phyloP scores from a whole-genome alignment of 148 eudicot species.

The Silene conica region DNA sequence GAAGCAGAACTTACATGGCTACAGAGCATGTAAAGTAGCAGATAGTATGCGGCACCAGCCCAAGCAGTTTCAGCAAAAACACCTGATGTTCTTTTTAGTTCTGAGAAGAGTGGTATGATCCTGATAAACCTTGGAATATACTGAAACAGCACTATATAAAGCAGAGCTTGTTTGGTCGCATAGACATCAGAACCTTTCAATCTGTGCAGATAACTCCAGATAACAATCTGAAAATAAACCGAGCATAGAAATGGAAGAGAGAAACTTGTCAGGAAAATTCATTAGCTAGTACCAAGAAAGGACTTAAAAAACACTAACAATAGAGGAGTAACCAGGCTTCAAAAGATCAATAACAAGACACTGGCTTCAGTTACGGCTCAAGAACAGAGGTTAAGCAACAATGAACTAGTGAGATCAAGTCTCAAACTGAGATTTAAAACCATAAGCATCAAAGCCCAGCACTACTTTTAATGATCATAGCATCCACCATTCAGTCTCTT shows the following conservation, averaged over 20 bases:
- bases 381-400: too few relatives aligned
- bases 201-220: conserved; percentile 65
- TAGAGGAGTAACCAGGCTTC: too few relatives aligned
- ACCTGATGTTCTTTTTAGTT: conserved; percentile 79
- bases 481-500: too few relatives aligned
- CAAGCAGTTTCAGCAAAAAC: conserved; percentile 92
- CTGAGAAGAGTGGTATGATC: conserved; percentile 64
- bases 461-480: too few relatives aligned
- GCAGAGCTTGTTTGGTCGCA: conserved; percentile 70
- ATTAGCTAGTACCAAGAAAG: too few relatives aligned
- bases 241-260: neutral
- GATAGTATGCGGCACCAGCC: conserved; percentile 88
- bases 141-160: conserved; percentile 61
- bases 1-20: conserved; percentile 62
- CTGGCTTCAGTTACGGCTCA: too few relatives aligned
- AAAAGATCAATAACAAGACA: too few relatives aligned
- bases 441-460: too few relatives aligned
- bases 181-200: conserved; percentile 68
- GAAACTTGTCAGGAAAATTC: neutral
- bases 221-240: conserved; percentile 57
- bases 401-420: too few relatives aligned
- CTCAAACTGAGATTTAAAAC: too few relatives aligned
- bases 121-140: conserved; percentile 64
- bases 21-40: conserved; percentile 80
- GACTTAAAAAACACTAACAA: too few relatives aligned